Evolutionary conservation across 768 basidiomycete genomes (phyloP), one percentile per base, ranked within the genome.

Genomic region (Lentinus tigrinus): DNA sequence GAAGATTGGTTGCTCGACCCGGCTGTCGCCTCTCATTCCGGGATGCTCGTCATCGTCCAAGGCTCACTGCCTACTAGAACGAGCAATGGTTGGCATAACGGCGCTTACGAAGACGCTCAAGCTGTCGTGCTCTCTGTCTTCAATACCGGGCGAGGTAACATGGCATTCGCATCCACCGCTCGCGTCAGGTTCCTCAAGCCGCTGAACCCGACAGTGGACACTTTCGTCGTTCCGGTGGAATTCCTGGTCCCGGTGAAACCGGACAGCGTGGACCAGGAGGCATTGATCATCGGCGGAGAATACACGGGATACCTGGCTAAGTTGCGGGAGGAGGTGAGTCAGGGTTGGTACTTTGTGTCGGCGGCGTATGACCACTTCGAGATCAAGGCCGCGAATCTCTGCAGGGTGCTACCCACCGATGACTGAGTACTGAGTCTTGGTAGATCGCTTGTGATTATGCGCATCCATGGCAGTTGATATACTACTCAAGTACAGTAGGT

Each of bases 261-360:
- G 14, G 52, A 55, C 13, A 34, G 21, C 0, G 52, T 21, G 10
- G 56, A 46, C 13, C 56, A 60, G 50, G 40, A 52, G 1, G 59
- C 63, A 23, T 34, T 61, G 9, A 57, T 64, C 36, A 23, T 64
- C 13, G 46, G 53, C 28, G 63, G 63, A 17, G 31, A 55, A 26
- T 21, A 42, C 42, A 55, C 48, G 31, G 63, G 59, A 3, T 28
- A 56, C 13, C 46, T 43, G 27, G 63, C 59, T 27, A 48, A 54
- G 46, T 21, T 64, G 11, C 17, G 54, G 28, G 56, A 64, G 46
- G 63, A 64, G 40, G 59, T 57, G 40, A 49, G 44, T 37, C 31
- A 55, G 19, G 63, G 59, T 6, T 64, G 63, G 63, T 31, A 31
- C 31, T 64, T 56, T 31, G 57, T 64, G 23, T 57, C 56, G 11